Evolutionary conservation across 176 grass and related monocot genomes (phyloP).

Genomic region (Avena eriantha): DNA sequence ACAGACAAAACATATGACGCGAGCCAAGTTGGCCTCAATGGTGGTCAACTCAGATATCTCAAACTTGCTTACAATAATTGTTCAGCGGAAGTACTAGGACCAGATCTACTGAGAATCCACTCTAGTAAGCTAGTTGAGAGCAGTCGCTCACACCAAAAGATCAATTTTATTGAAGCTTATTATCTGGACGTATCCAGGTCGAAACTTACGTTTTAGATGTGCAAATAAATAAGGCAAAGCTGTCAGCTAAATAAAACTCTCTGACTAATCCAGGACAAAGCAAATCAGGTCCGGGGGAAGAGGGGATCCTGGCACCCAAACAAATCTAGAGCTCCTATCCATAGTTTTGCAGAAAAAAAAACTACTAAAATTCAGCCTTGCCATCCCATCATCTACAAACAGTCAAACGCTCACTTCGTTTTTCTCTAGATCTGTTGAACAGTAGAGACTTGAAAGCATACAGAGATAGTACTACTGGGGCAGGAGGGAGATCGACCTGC

Average conservation of each 20-base stretch:
- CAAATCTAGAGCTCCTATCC: neutral
- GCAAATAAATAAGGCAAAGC: neutral
- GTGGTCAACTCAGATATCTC: neutral
- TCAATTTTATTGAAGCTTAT: neutral
- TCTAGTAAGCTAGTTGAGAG: neutral
- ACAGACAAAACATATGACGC: neutral
- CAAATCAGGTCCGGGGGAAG: neutral
- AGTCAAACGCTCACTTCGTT: neutral
- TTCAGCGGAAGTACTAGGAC: neutral
- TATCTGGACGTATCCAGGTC: neutral
- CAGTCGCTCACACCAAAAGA: neutral
- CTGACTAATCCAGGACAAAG: neutral
- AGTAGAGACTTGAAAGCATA: neutral
- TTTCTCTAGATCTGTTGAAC: conserved; percentile 9
- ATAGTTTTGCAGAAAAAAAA: neutral
- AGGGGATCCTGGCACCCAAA: conserved; percentile 2
- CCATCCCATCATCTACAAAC: neutral
- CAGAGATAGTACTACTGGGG: neutral
- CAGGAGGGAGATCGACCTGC: conserved; percentile 56
- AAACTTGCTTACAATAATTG: neutral
- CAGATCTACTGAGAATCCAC: neutral
- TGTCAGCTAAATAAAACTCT: neutral
- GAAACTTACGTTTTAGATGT: neutral
- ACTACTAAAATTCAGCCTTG: neutral
- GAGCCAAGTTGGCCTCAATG: neutral